phyloP scores from a whole-genome alignment of 441 rosid species.

The Adansonia gregorii region DNA sequence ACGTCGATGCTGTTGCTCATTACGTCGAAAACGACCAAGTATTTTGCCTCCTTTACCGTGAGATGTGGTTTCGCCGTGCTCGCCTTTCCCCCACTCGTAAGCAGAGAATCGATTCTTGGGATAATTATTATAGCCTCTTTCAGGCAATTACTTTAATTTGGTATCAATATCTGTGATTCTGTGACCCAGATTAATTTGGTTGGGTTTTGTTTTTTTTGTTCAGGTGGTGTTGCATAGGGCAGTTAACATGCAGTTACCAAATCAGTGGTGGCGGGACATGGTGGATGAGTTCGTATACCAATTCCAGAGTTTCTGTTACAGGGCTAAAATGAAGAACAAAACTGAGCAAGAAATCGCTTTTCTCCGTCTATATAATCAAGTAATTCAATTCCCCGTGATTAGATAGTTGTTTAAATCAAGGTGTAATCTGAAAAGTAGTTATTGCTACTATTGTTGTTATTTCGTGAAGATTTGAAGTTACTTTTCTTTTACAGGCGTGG shows the following conservation, averaged over 20 bases:
- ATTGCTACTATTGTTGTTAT: not conserved
- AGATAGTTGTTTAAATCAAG: not conserved
- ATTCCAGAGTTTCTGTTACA: constrained; percentile 90
- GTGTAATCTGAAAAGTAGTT: not conserved
- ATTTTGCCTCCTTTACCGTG: constrained; percentile 88
- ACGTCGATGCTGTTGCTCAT: constrained; percentile 83
- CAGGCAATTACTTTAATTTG: constrained; percentile 45
- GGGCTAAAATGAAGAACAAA: constrained; percentile 93
- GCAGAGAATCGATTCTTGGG: constrained; percentile 97
- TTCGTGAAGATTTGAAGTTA: not conserved
- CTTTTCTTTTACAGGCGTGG: constrained; percentile 65
- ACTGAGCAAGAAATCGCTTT: constrained; percentile 85
- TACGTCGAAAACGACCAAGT: constrained; percentile 91
- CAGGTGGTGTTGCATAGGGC: constrained; percentile 96
- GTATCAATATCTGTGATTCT: not conserved
- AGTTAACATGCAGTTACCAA: constrained; percentile 95
- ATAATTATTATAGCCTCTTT: constrained; percentile 86
- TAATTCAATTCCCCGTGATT: constrained; percentile 21
- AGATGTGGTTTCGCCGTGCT: constrained; percentile 99
- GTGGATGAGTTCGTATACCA: constrained; percentile 99
- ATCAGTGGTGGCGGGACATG: constrained; percentile 99
- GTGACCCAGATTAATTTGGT: not conserved
- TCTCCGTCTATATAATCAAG: constrained; percentile 76
- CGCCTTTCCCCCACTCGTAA: constrained; percentile 78
- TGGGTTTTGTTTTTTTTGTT: not conserved